Conservation (phyloP, 2,329 filamentous ascomycete genomes). For the Pseudocercospora eumusae region DNA sequence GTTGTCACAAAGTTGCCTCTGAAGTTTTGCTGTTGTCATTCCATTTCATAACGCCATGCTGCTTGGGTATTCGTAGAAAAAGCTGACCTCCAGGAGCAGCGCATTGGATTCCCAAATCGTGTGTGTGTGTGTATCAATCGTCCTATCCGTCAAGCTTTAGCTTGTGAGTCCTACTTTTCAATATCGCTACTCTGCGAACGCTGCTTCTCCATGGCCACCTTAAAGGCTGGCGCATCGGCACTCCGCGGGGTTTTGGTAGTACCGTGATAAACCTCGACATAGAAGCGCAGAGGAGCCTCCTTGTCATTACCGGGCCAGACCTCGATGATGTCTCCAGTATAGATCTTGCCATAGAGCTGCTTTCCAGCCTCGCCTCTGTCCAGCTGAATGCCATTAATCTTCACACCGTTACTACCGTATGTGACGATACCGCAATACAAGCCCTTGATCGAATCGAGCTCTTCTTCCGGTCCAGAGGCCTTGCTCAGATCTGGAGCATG, state of each 20-base stretch:
- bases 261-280: conserved; percentile 17
- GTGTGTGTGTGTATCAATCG: not conserved
- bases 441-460: conserved; percentile 56
- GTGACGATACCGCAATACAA: conserved; percentile 74
- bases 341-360: conserved; percentile 64
- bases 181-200: conserved; percentile 7
- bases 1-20: not conserved
- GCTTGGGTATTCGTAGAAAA: not conserved
- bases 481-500: conserved; percentile 69
- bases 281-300: conserved; percentile 11
- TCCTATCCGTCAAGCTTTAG: not conserved
- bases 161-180: conserved; percentile 10
- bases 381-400: conserved; percentile 71
- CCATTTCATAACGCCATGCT: conserved; percentile 6
- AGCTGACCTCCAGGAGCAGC: not conserved
- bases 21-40: conserved; percentile 2
- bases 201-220: conserved; percentile 14
- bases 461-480: conserved; percentile 53
- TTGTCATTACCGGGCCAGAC: conserved; percentile 59
- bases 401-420: conserved; percentile 73
- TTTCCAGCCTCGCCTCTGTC: conserved; percentile 56
- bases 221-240: conserved; percentile 12
- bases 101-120: not conserved
- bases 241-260: conserved; percentile 2
- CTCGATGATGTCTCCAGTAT: conserved; percentile 74